These are phyloP conservation scores for Syzygium oleosum DNA, from an alignment of 345 rosid species.

Conservation along the genomic window DNA sequence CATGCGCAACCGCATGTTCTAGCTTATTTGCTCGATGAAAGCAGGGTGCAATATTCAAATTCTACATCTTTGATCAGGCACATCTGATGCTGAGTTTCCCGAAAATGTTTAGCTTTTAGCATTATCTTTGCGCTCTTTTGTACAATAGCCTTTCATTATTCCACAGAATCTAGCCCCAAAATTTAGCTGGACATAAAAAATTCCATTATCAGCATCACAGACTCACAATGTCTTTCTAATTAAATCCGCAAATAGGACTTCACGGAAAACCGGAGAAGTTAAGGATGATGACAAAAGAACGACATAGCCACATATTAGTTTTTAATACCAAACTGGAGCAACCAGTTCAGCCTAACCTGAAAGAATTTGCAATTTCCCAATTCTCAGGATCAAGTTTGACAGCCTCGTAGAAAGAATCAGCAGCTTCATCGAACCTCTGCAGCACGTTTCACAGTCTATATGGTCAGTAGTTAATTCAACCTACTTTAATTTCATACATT, in stretches of 20 bases:
- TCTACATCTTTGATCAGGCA: neutral
- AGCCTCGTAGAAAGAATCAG: constrained; percentile 80
- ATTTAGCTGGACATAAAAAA: neutral
- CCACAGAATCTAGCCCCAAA: neutral
- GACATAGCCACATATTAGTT: neutral
- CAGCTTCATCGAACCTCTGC: constrained; percentile 85
- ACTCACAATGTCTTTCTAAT: neutral
- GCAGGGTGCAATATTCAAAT: neutral
- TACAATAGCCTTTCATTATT: neutral
- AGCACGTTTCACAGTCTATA: constrained; percentile 1
- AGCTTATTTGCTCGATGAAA: neutral
- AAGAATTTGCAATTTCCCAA: constrained; percentile 24
- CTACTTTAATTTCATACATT: neutral
- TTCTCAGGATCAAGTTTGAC: constrained; percentile 65
- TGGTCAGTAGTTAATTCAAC: neutral
- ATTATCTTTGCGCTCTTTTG: neutral
- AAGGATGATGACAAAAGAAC: neutral
- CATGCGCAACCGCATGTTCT: neutral
- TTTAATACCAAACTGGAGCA: neutral
- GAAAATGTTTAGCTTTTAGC: neutral
- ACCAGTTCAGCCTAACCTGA: neutral
- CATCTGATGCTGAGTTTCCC: neutral
- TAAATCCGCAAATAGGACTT: neutral
- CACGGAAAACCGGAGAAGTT: neutral
- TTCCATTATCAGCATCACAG: neutral